Evolutionary conservation across 192 early-diverging fungal species (phyloP), one percentile per base, ranked within the genome.

Genomic region (Coemansia sp.): DNA sequence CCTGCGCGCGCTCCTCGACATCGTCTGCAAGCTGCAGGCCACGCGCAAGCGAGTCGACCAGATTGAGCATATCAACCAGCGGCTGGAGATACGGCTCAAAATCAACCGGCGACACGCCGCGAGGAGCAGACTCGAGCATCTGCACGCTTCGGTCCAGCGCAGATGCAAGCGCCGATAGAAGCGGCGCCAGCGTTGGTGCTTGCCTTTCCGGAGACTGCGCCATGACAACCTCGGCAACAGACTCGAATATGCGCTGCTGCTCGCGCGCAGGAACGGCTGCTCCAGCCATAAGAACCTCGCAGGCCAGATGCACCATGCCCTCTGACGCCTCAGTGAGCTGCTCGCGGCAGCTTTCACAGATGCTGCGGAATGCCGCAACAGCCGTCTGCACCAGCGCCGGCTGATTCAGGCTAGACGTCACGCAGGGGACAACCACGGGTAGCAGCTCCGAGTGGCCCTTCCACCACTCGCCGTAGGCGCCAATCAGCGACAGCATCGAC

Each of bases 321-420:
- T 81, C 83, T 10, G 86, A 72, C 0, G 76, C 85, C 1, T 73
- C 81, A 1, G 85, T 68, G 3, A 90, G 64, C n/a, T 81, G 78
- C 21, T 81, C 76, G 37, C 87, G 82, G 58, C 88, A 90, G 44
- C 78, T 81, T 48, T 90, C 87, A 59, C 88, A 90, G 39, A 90
- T 83, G 27, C 80, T 79, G 14, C 86, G 81, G 13, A 90, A 84
- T 1, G 87, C 78, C 4, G 72, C 71, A n/a, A 85, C 87, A 3
- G 88, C 87, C n/a, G 75, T 50, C 4, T 67, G 71, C 9, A 87
- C 83, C 7, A 86, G 60, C 48, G 76, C 58, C 0, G 85, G 80
- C 18, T 84, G 71, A 27, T 73, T 80, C 46, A 90, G 54, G 42
- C 80, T 81, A 0, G 85, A 78, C 18, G 87, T 80, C 34, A 90